Evolutionary conservation across 129 eudicot genomes (phyloP).

Genomic region (Daucus carota): DH1_v3.0 NC_030381.2:52120001-52120500

Average conservation of each 20-base stretch:
- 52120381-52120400: slow-evolving; percentile 36
- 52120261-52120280: slow-evolving; percentile 90
- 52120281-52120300: slow-evolving; percentile 82
- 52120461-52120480: slow-evolving; percentile 5
- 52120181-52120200: slow-evolving; percentile 83
- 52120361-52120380: slow-evolving; percentile 61
- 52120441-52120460: not conserved
- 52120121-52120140: not conserved
- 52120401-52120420: slow-evolving; percentile 22
- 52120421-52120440: slow-evolving; percentile 13
- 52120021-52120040: slow-evolving; percentile 75
- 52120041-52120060: not conserved
- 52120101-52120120: not conserved
- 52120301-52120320: slow-evolving; percentile 78
- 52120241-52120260: slow-evolving; percentile 87
- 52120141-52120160: slow-evolving; percentile 46
- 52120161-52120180: slow-evolving; percentile 76
- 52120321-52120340: slow-evolving; percentile 92
- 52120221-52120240: slow-evolving; percentile 66
- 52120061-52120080: not conserved
- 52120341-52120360: slow-evolving; percentile 92
- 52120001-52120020: slow-evolving; percentile 78
- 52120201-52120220: slow-evolving; percentile 58
- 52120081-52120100: not conserved
- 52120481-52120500: slow-evolving; percentile 18